Evolutionary conservation across 2,329 filamentous ascomycete genomes (phyloP), one percentile per base, ranked within the genome.

Genomic region (Graphium sp.): DNA sequence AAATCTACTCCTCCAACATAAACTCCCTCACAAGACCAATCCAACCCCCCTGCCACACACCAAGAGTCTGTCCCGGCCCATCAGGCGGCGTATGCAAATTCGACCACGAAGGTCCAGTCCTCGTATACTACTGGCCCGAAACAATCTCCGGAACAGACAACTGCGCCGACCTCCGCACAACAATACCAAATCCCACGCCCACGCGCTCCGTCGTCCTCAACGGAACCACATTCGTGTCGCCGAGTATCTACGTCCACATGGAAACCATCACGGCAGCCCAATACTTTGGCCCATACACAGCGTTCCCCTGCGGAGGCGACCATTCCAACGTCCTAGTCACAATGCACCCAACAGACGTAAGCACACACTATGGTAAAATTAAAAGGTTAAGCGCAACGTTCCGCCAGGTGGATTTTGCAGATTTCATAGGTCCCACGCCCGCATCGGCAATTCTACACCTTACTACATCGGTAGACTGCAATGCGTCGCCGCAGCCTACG

Each of bases 101-200:
- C 10, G n/a, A 10, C 12, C 26, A 18, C 3, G n/a, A n/a, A n/a
- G n/a, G n/a, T n/a, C n/a, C n/a, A n/a, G n/a, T n/a, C n/a, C n/a
- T n/a, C n/a, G 18, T 26, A 14, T 31, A 26, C 18, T 31, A 31
- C 24, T 31, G 29, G 29, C 29, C 29, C 18, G 29, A 22, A 13
- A 31, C 29, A 8, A 13, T 26, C 18, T 20, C 22, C 10, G 29
- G 29, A n/a, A n/a, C n/a, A n/a, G 29, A 31, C 29, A 10, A 22
- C 24, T 31, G 29, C 29, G 29, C 24, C 12, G 29, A 31, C 18
- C n/a, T n/a, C n/a, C 29, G 29, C 23, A 26, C 29, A 12, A 31
- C 29, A 9, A 17, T 31, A 6, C 21, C 29, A 10, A 18, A 31
- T 16, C 18, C 23, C 7, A 24, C 26, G 13, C 29, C 29, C 7